Evolutionary conservation across 2,329 filamentous ascomycete genomes (phyloP), one percentile per base, ranked within the genome.

Genomic region (Sporothrix globosa): DNA sequence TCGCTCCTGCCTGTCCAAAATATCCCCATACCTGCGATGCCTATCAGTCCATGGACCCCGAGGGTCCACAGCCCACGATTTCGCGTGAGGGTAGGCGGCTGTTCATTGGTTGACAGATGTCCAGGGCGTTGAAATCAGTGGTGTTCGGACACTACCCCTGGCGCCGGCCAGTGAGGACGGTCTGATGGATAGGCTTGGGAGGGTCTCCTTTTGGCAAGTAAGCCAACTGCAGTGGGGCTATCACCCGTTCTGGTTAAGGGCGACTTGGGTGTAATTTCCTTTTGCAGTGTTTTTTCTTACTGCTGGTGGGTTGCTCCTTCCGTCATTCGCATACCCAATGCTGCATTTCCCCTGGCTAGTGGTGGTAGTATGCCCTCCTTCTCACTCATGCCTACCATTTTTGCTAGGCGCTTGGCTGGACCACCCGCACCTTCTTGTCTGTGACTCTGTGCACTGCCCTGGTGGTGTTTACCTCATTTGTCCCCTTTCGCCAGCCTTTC

Each of bases 181-280:
- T 27, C 63, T 39, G 24, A 10, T 65, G 61, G 61, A 46, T n/a
- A 44, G 56, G 56, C 19, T 56, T 34, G 27, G 60, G 48, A 21
- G 60, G 60, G 5, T 34, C 13, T 41, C 46, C 10, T 52, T 19
- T 65, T 13, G 44, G n/a, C 44, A 50, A 66, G 63, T 46, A 27
- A 66, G 46, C 63, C 63, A 50, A 66, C 53, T 30, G 10, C n/a
- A 27, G 48, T 11, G 27, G 48, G 9, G 21, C 54, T 63, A 44
- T 54, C n/a, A 19, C 70, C 58, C 41, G 14, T 67, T 71, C 21
- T 34, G 67, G 70, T 34, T 41, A 71, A 69, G 70, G 21, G 58
- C 54, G 44, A 52, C n/a, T n/a, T 58, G 56, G 44, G 67, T 67
- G 70, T 30, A 72, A 72, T 72, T 68, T 72, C 68, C 39, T 63